Conservation (phyloP, 768 basidiomycete genomes). For the Cystofilobasidium ferigula region DNA sequence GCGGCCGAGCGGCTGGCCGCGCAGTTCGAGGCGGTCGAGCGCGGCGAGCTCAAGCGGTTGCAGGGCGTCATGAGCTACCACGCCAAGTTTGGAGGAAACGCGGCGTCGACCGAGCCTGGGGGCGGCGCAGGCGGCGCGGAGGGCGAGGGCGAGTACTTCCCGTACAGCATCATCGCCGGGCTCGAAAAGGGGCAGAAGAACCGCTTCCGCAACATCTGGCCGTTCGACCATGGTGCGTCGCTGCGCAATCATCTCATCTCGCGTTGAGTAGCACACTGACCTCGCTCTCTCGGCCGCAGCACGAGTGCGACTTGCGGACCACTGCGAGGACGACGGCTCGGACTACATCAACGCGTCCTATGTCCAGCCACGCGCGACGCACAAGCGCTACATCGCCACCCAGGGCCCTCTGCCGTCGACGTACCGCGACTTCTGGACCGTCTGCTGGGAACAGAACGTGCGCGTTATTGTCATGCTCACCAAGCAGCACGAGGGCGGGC, state of each 20-base stretch:
- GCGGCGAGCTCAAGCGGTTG: slow-evolving; percentile 76
- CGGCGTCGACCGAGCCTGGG: slow-evolving; percentile 23
- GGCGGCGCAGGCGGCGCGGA: slow-evolving; percentile 4
- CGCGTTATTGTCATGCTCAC: slow-evolving; percentile 96
- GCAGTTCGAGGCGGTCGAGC: slow-evolving; percentile 87
- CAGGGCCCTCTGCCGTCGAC: slow-evolving; percentile 88
- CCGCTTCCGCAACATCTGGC: slow-evolving; percentile 93
- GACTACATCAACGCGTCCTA: slow-evolving; percentile 95
- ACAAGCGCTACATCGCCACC: slow-evolving; percentile 79
- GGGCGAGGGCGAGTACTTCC: slow-evolving; percentile 45
- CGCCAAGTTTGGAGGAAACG: slow-evolving; percentile 18
- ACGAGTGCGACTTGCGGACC: slow-evolving; percentile 58
- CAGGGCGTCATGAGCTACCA: slow-evolving; percentile 90
- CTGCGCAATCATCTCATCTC: not conserved
- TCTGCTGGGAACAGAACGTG: slow-evolving; percentile 89
- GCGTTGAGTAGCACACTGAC: not conserved
- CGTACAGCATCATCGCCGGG: slow-evolving; percentile 88
- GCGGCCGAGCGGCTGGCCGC: slow-evolving; percentile 70
- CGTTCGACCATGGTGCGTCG: slow-evolving; percentile 41
- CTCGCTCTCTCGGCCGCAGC: slow-evolving; percentile 54
- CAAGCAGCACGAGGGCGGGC: slow-evolving; percentile 73
- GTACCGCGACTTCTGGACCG: slow-evolving; percentile 87
- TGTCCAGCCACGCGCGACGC: slow-evolving; percentile 74
- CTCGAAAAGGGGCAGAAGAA: slow-evolving; percentile 93
- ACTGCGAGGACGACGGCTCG: slow-evolving; percentile 46